phyloP scores from a whole-genome alignment of 2,329 filamentous ascomycete genomes.

The Diaporthe helianthi region DNA sequence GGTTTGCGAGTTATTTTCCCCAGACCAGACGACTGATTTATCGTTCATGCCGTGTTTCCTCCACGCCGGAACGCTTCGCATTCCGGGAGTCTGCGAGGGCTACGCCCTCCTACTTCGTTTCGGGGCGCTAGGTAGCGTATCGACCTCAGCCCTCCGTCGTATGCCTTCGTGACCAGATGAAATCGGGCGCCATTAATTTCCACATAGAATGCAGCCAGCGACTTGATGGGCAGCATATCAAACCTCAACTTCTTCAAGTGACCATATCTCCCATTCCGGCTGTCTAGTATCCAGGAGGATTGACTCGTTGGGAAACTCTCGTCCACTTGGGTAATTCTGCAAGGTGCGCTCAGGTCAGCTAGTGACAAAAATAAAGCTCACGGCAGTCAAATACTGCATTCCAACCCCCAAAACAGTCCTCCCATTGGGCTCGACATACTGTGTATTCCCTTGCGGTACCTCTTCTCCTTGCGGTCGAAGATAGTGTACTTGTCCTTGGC shows the following conservation, averaged over 20 bases:
- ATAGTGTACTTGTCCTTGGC: conserved; percentile 97
- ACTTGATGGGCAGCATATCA: background rate
- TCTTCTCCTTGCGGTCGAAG: conserved; percentile 95
- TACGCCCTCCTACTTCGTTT: background rate
- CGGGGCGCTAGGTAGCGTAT: background rate
- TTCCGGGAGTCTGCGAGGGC: background rate
- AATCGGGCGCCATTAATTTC: background rate
- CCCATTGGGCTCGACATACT: conserved; percentile 65
- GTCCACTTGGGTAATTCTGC: conserved; percentile 91
- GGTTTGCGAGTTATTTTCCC: background rate
- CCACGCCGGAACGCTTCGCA: background rate
- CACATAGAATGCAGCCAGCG: background rate
- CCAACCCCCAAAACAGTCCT: background rate
- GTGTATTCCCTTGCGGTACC: conserved; percentile 95
- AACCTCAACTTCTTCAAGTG: background rate
- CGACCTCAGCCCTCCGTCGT: background rate
- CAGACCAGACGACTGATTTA: background rate
- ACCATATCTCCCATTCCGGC: conserved; percentile 2
- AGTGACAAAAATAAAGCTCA: background rate
- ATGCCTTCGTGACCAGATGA: background rate
- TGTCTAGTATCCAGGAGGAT: conserved; percentile 87
- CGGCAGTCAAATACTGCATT: conserved; percentile 23
- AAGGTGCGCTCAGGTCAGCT: conserved; percentile 32
- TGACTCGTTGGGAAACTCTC: conserved; percentile 89
- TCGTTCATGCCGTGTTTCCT: too few relatives aligned